Base-by-base conservation (phyloP, 2,329 filamentous ascomycete genomes). In the Fusarium sp. region DNA sequence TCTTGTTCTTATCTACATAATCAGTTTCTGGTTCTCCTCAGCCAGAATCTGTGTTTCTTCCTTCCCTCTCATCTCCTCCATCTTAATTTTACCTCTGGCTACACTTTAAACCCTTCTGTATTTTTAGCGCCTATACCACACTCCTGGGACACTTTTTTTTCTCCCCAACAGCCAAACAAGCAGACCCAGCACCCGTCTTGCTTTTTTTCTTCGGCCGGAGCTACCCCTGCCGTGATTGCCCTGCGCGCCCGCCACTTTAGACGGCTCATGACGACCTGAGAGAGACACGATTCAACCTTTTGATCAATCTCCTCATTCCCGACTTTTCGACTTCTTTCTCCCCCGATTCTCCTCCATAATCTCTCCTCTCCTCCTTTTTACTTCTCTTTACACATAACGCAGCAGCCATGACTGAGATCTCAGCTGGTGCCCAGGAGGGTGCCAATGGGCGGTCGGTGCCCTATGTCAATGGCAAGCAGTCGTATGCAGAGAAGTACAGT, bases 401-500 rank as follows among this genome's bases (percentile, higher is more conserved):
- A 71, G 72, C 64, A 77, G 81, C 72, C 74, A 88, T 89, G 87
- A 81, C 85, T 71, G 83, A 86, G 77, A 79, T 80, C 72, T 81
- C 81, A 74, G 79, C 66, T 75, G 76, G 79, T 73, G 75, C 80
- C 73, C 73, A 74, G 62, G 81, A 81, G 71, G 80, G 82, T 77
- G 76, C 76, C 73, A 84, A 82, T 73, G 83, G 84, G 78, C 81
- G 83, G 76, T 83, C 83, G 51, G 85, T 88, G 55, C 85, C 87
- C 55, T 78, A 85, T 54, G 73, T 80, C 72, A 90, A 90, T 75
- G 87, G 87, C 82, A 85, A 85, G 73, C 81, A 87, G 78, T 90
- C 91, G 59, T 94, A 92, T 80, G 89, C 94, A 72, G 91, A 94
- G 75, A 94, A 92, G 84, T 90, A 93, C 85, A 90, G 92, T 73